Conservation (phyloP, 2,329 filamentous ascomycete species). For the Spiromastix sp. region DNA sequence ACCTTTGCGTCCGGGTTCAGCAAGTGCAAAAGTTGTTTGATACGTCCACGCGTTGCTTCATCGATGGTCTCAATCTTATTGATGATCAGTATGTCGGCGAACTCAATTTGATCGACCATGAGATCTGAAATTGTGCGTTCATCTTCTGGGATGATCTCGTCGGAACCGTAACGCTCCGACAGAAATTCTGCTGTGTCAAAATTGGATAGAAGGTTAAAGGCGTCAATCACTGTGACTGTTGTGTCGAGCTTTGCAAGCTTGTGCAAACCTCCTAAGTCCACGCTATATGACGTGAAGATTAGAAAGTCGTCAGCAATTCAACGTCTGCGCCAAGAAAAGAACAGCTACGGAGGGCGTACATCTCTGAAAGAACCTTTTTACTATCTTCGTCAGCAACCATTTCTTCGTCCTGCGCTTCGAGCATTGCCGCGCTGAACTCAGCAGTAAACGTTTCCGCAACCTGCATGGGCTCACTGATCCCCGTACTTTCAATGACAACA, state of each 20-base stretch:
- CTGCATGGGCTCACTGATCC: constrained; percentile 63
- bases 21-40: constrained; percentile 46
- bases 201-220: constrained; percentile 61
- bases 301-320: constrained; percentile 5
- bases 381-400: constrained; percentile 32
- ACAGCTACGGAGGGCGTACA: constrained; percentile 26
- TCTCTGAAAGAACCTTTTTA: constrained; percentile 35
- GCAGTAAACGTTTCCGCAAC: constrained; percentile 63
- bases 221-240: constrained; percentile 61
- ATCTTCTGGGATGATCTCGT: constrained; percentile 56
- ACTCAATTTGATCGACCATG: constrained; percentile 72
- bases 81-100: constrained; percentile 61
- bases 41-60: constrained; percentile 33
- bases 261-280: constrained; percentile 52
- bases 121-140: constrained; percentile 65
- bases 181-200: constrained; percentile 62
- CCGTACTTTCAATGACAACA: constrained; percentile 60
- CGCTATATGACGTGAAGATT: constrained; percentile 23
- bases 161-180: constrained; percentile 47
- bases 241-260: constrained; percentile 59
- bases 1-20: constrained; percentile 59
- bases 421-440: constrained; percentile 40
- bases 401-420: constrained; percentile 39
- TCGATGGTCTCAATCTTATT: constrained; percentile 60
- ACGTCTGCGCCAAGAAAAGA: constrained; percentile 9